Evolutionary conservation across 2,329 filamentous ascomycete genomes (phyloP), one percentile per base, ranked within the genome.

Genomic region (Dactylellina cionopaga): DNA sequence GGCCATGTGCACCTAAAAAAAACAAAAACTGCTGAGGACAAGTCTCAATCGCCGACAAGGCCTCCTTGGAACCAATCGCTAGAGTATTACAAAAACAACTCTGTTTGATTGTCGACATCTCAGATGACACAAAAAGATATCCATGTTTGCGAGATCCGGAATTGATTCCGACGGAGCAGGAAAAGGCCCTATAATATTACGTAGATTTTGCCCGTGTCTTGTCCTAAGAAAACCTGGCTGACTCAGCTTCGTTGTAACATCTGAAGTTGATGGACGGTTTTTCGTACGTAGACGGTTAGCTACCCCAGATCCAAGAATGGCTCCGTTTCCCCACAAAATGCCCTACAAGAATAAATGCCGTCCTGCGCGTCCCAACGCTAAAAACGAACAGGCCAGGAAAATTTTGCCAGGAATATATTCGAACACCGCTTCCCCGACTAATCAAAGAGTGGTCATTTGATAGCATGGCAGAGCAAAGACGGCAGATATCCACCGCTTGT

Each of bases 251-350:
- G 35, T 27, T 22, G 46, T 24, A 29, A 17, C 41, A 44, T 19
- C 25, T 33, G n/a, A n/a, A 17, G 24, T 6, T 54, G 15, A 35
- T 39, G 22, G 58, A 10, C 22, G 47, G 46, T 13, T 11, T n/a
- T n/a, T n/a, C n/a, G n/a, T n/a, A n/a, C 24, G 43, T 68, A 65
- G 68, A 62, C 27, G 54, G 52, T n/a, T n/a, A n/a, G n/a, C 17
- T 72, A 65, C 68, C 68, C 68, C 68, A 54, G 68, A 72, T 72
- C 49, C 65, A 63, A 41, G 22, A 66, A 51, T 63, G 56, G 52
- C 25, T 59, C 37, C 33, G 24, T n/a, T 72, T 72, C 68, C 68
- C 68, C 68, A 65, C 68, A 72, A 60, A 72, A 56, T 59, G 49
- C 59, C 66, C 29, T 58, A 70, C 43, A 46, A 64, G 59, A 64